Evolutionary conservation across 495 filamentous ascomycete genomes (phyloP).

Genomic region (Durotheca rogersii): DNA sequence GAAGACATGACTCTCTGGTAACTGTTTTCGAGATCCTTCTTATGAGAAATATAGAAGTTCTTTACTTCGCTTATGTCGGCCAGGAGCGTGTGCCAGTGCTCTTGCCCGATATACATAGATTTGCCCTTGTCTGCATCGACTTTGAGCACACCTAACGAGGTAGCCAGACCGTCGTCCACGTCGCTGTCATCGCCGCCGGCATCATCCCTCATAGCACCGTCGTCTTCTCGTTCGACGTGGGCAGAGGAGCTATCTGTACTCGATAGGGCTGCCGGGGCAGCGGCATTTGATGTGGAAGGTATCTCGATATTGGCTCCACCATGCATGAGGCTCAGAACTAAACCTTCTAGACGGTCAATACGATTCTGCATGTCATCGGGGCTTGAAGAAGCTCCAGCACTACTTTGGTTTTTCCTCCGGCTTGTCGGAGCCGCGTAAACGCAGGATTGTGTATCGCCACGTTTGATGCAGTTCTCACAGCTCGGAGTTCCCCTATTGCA

Average conservation of each 20-base stretch:
- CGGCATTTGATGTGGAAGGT: slow-evolving; percentile 52
- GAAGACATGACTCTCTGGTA: slow-evolving; percentile 65
- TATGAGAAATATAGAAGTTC: slow-evolving; percentile 70
- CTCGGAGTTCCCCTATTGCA: slow-evolving; percentile 83
- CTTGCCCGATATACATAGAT: slow-evolving; percentile 81
- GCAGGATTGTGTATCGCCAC: slow-evolving; percentile 79
- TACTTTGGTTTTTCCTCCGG: slow-evolving; percentile 72
- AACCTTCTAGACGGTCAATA: slow-evolving; percentile 92
- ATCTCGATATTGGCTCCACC: slow-evolving; percentile 63
- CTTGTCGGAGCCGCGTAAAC: slow-evolving; percentile 79
- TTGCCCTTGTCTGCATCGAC: slow-evolving; percentile 78
- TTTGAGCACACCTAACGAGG: slow-evolving; percentile 84
- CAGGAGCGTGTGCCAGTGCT: slow-evolving; percentile 87
- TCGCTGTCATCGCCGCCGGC: slow-evolving; percentile 74
- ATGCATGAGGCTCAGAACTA: slow-evolving; percentile 95
- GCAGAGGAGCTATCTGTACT: slow-evolving; percentile 63
- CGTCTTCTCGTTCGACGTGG: slow-evolving; percentile 59
- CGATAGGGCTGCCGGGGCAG: slow-evolving; percentile 63
- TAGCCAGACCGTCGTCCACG: slow-evolving; percentile 74
- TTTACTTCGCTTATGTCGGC: slow-evolving; percentile 92
- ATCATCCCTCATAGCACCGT: slow-evolving; percentile 49
- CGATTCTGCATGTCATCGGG: slow-evolving; percentile 99
- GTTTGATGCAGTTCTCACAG: slow-evolving; percentile 94
- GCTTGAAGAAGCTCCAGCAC: slow-evolving; percentile 54
- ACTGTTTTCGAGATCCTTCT: slow-evolving; percentile 57